These are phyloP conservation scores for Capsicum chinense DNA, from an alignment of 257 asterid species.

Conservation along the genomic window DNA sequence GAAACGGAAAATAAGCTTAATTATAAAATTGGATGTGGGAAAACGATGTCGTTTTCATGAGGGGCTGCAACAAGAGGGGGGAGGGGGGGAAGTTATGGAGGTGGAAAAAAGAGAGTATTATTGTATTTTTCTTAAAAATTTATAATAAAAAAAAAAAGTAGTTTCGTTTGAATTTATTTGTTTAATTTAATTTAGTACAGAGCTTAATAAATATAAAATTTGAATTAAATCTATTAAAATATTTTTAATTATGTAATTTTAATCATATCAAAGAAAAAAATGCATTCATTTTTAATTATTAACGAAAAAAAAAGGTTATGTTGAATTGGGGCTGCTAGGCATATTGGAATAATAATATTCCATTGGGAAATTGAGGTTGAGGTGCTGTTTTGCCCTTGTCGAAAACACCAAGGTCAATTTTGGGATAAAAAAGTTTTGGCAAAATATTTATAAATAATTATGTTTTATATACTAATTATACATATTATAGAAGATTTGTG, in stretches of 20 bases:
- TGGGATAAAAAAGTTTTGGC: not conserved
- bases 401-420: constrained; percentile 10
- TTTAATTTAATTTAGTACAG: too few relatives aligned
- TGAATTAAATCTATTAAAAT: too few relatives aligned
- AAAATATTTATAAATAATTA: too few relatives aligned
- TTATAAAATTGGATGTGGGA: not conserved
- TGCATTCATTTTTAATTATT: too few relatives aligned
- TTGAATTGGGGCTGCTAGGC: not conserved
- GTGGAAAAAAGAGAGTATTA: not conserved
- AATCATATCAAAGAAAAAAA: too few relatives aligned
- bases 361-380: not conserved
- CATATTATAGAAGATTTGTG: too few relatives aligned
- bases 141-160: too few relatives aligned
- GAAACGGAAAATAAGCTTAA: not conserved
- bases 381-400: not conserved
- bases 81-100: not conserved
- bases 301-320: too few relatives aligned
- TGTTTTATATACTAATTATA: too few relatives aligned
- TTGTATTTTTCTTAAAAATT: not conserved
- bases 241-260: too few relatives aligned
- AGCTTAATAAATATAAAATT: too few relatives aligned
- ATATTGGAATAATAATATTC: not conserved
- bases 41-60: not conserved
- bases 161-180: too few relatives aligned
- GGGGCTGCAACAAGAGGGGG: not conserved